Evolutionary conservation across 345 rosid genomes (phyloP).

Genomic region (Gossypium rotundifolium): DNA sequence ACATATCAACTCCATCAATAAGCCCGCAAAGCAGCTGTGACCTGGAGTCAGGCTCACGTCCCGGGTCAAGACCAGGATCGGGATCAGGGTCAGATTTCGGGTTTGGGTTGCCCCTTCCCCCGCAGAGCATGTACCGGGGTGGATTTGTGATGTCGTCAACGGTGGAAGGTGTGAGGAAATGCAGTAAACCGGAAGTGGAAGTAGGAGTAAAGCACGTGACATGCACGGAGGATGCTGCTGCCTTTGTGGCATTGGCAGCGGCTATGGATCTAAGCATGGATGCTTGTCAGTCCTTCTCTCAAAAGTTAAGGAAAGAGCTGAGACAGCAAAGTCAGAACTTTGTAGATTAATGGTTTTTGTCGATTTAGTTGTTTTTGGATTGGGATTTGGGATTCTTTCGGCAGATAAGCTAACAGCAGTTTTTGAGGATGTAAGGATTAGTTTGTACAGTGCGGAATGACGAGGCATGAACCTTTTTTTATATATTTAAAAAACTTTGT

Average conservation of each 20-base stretch:
- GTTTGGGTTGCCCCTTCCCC: constrained; percentile 14
- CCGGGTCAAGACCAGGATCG: constrained; percentile 46
- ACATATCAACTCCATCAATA: constrained; percentile 42
- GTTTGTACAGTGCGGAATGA: constrained; percentile 12
- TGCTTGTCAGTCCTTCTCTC: constrained; percentile 77
- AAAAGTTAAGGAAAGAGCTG: constrained; percentile 77
- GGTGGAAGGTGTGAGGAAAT: constrained; percentile 49
- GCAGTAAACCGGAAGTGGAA: constrained; percentile 69
- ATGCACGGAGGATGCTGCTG: constrained; percentile 97
- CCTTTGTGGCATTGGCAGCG: constrained; percentile 82
- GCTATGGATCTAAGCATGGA: constrained; percentile 96
- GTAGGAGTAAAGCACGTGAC: constrained; percentile 89
- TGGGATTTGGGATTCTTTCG: constrained; percentile 3
- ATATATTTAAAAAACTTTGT: background rate
- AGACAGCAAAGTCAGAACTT: constrained; percentile 53
- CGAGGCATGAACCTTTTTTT: background rate
- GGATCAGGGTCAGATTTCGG: constrained; percentile 77
- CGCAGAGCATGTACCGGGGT: constrained; percentile 18
- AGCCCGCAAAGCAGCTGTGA: constrained; percentile 89
- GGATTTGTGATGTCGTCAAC: constrained; percentile 92
- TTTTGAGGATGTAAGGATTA: constrained; percentile 4
- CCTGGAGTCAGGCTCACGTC: constrained; percentile 53
- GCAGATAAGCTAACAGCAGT: constrained; percentile 5
- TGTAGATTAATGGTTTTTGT: constrained; percentile 39
- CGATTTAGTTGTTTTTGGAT: constrained; percentile 16